Percentiles rank a stretch among this genome's conserved stretches.
These are phyloP conservation scores for Vitis hybrid DNA, from an alignment of 177 flowering plant genomes.

Conservation along the genomic window DNA sequence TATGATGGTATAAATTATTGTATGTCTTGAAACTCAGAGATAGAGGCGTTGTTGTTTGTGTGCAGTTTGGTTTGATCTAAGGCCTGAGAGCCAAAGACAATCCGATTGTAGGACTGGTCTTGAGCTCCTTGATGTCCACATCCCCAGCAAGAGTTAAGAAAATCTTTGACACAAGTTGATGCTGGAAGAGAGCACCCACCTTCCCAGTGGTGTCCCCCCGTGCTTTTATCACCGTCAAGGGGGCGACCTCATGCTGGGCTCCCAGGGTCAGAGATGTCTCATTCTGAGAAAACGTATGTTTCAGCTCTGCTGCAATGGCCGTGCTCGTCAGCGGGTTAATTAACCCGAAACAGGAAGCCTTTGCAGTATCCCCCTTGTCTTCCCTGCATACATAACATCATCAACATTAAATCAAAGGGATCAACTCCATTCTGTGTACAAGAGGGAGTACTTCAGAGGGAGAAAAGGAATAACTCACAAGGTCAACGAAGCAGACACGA, in stretches of 20 bases:
- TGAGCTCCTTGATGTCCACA: conserved; percentile 5
- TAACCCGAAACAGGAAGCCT: conserved; percentile 16
- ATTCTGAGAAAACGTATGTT: conserved; percentile 17
- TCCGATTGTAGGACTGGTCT: conserved; percentile 23
- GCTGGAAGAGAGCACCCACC: conserved; percentile 20
- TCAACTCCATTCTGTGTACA: neutral
- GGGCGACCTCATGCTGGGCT: conserved; percentile 18
- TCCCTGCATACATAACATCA: conserved; percentile 20
- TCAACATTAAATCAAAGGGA: neutral
- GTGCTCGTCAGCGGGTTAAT: conserved; percentile 22
- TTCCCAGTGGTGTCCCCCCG: conserved; percentile 17
- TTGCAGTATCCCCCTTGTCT: conserved; percentile 23
- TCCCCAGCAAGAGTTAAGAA: conserved; percentile 22
- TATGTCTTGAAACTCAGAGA: no score
- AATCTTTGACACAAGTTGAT: conserved; percentile 15
- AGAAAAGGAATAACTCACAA: conserved; percentile 22
- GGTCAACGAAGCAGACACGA: conserved; percentile 29
- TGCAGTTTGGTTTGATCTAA: neutral
- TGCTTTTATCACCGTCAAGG: conserved; percentile 26
- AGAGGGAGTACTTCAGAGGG: neutral
- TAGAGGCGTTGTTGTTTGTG: no score
- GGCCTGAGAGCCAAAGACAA: conserved; percentile 22
- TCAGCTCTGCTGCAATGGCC: conserved; percentile 36
- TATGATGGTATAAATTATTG: no score
- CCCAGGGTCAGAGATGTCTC: conserved; percentile 22